A percentile compares a stretch with the other conserved stretches of the same genome.
Evolutionary conservation across 805 yeast species (phyloP).

Genomic region (Jamesozyma gamospora): DNA sequence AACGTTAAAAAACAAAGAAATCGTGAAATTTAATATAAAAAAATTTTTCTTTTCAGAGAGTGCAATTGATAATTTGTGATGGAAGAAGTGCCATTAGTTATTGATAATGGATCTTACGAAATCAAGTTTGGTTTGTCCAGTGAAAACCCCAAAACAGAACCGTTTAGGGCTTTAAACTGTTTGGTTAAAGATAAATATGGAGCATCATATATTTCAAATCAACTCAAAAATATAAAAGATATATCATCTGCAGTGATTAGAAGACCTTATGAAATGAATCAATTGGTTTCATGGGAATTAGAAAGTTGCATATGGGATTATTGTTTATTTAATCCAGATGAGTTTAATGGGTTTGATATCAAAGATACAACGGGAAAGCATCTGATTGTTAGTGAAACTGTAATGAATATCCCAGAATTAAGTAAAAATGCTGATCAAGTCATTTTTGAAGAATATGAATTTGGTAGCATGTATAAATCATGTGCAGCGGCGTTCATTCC

Average conservation of each 20-base stretch:
- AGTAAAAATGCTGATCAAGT: constrained; percentile 84
- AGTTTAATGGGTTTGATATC: constrained; percentile 35
- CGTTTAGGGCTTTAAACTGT: constrained; percentile 54
- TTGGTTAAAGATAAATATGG: constrained; percentile 70
- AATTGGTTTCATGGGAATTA: constrained; percentile 81
- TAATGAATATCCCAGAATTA: constrained; percentile 70
- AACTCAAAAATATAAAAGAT: constrained; percentile 52
- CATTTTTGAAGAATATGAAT: constrained; percentile 87
- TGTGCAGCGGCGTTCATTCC: constrained; percentile 54
- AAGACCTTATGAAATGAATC: constrained; percentile 85
- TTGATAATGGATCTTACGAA: constrained; percentile 86
- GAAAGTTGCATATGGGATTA: constrained; percentile 89
- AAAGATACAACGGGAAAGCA: constrained; percentile 43
- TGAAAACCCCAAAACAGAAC: constrained; percentile 30
- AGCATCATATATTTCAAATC: constrained; percentile 61
- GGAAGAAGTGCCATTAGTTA: constrained; percentile 35
- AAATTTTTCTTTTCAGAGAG: too few relatives aligned
- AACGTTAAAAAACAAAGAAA: too few relatives aligned
- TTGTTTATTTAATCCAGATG: constrained; percentile 40
- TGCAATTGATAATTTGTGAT: constrained; percentile 14
- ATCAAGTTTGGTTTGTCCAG: constrained; percentile 53
- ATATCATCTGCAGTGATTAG: constrained; percentile 63
- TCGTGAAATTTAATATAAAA: too few relatives aligned
- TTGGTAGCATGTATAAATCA: constrained; percentile 57
- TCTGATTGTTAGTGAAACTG: constrained; percentile 68